Conservation (phyloP, 306 rosid genomes). For the Arachis stenosperma region DNA sequence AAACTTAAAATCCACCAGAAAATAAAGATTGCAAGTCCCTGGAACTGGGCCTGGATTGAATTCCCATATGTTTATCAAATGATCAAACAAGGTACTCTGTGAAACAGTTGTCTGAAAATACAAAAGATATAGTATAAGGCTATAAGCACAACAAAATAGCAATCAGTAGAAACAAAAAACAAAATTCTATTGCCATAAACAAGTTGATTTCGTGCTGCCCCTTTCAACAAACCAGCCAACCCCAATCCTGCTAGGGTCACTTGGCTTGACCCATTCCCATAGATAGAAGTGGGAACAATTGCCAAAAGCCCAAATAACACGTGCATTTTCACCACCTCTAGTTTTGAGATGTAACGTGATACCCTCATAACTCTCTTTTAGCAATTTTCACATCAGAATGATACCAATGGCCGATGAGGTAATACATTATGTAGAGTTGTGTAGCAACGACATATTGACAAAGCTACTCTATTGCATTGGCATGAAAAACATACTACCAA, state of each 20-base stretch:
- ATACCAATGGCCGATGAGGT: not conserved
- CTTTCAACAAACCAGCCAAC: too few relatives aligned
- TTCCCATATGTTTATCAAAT: conserved; percentile 91
- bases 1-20: conserved; percentile 96
- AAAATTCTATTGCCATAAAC: not conserved
- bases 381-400: not conserved
- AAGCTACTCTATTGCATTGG: conserved; percentile 3
- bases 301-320: not conserved
- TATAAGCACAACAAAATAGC: conserved; percentile 16
- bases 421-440: not conserved
- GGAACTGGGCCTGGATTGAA: conserved; percentile 87
- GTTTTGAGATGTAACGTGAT: not conserved
- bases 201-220: too few relatives aligned
- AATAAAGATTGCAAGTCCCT: conserved; percentile 81
- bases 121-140: conserved; percentile 23
- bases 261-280: too few relatives aligned
- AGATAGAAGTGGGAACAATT: too few relatives aligned
- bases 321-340: conserved; percentile 11
- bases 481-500: not conserved
- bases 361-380: not conserved
- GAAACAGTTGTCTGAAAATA: conserved; percentile 74
- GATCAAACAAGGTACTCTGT: conserved; percentile 73
- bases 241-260: too few relatives aligned
- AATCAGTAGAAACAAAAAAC: conserved; percentile 3
- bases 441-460: not conserved